Conservation (phyloP, 176 grass and related monocot genomes). For the Ampelocalamus luodianensis region DNA sequence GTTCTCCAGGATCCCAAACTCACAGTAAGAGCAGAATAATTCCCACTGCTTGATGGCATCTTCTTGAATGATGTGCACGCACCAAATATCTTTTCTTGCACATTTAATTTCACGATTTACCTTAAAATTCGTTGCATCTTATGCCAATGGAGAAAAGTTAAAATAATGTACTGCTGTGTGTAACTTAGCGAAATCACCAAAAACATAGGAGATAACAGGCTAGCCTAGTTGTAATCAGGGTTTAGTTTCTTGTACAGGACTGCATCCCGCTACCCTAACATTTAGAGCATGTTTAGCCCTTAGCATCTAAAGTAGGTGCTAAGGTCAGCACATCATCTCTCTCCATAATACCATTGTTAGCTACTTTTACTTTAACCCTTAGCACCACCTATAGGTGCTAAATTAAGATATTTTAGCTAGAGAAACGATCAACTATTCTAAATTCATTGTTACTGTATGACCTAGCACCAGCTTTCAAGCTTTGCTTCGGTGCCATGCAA, state of each 20-base stretch:
- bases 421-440: too few species aligned
- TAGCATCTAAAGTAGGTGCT: too few species aligned
- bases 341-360: too few species aligned
- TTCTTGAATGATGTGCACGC: background rate
- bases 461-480: too few species aligned
- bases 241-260: conserved; percentile 3
- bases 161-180: background rate
- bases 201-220: background rate
- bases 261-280: background rate
- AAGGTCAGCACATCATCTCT: too few species aligned
- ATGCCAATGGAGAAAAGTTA: background rate
- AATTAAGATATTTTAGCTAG: too few species aligned
- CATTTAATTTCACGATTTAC: background rate
- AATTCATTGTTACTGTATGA: too few species aligned
- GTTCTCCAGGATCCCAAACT: conserved; percentile 9
- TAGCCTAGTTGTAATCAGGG: background rate
- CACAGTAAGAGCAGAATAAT: background rate
- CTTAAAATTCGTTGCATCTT: background rate
- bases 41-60: background rate
- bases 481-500: too few species aligned
- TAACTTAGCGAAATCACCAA: background rate
- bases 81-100: conserved; percentile 4
- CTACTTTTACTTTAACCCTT: too few species aligned
- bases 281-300: background rate
- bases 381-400: too few species aligned